Percentiles rank a stretch among this genome's conserved stretches.
Evolutionary conservation across 2,329 filamentous ascomycete species (phyloP).

Genomic region (Colletotrichum abscissum): DNA sequence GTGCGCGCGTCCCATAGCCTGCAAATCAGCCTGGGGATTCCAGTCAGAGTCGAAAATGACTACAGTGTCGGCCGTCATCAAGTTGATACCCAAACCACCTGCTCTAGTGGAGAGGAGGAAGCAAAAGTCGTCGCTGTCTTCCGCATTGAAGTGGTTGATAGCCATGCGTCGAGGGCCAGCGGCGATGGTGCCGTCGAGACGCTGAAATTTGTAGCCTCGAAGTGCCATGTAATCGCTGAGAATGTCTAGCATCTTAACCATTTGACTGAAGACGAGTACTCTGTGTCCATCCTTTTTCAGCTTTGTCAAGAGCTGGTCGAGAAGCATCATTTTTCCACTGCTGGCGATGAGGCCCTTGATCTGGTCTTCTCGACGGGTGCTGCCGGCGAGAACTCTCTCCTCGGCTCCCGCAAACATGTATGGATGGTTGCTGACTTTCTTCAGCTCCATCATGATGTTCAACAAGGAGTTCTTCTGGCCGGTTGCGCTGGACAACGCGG

Average conservation of each 20-base stretch:
- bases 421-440: slow-evolving; percentile 98
- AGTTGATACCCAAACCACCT: slow-evolving; percentile 96
- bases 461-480: slow-evolving; percentile 95
- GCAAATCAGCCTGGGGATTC: slow-evolving; percentile 98
- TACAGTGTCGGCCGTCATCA: slow-evolving; percentile 99
- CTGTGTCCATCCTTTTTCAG: slow-evolving; percentile 93
- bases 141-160: slow-evolving; percentile 99
- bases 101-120: slow-evolving; percentile 95
- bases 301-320: slow-evolving; percentile 95
- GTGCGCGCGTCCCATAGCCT: slow-evolving; percentile 98
- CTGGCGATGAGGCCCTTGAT: slow-evolving; percentile 94
- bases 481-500: slow-evolving; percentile 89
- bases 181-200: slow-evolving; percentile 94
- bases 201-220: slow-evolving; percentile 94
- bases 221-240: slow-evolving; percentile 93
- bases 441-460: slow-evolving; percentile 99
- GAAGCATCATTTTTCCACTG: slow-evolving; percentile 99
- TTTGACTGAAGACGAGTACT: slow-evolving; percentile 98
- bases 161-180: slow-evolving; percentile 89
- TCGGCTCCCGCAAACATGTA: slow-evolving; percentile 98
- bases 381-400: slow-evolving; percentile 85
- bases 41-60: slow-evolving; percentile 98
- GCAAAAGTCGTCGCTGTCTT: slow-evolving; percentile 94
- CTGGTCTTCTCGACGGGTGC: slow-evolving; percentile 85
- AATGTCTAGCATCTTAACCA: slow-evolving; percentile 99